phyloP scores from a whole-genome alignment of 352 stramenopile genomes.

The Globisporangium ultimum region DNA sequence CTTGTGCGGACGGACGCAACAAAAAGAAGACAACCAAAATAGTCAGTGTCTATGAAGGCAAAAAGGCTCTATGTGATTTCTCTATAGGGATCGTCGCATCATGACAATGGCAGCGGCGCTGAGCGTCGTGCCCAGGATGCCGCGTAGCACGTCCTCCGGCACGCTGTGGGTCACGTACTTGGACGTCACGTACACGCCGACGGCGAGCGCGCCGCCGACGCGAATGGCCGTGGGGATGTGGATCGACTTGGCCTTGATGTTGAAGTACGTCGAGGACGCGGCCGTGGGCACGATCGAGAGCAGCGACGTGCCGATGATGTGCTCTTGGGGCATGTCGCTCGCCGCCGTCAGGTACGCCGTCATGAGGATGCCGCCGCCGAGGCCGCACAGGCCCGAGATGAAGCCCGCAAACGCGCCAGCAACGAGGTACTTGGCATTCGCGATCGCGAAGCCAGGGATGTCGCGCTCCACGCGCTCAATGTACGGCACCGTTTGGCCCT shows the following conservation, averaged over 20 bases:
- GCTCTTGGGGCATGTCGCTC: constrained; percentile 82
- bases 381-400: constrained; percentile 79
- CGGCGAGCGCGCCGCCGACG: constrained; percentile 60
- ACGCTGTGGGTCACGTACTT: constrained; percentile 83
- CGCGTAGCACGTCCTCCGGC: constrained; percentile 68
- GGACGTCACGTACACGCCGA: constrained; percentile 72
- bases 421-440: constrained; percentile 76
- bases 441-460: constrained; percentile 36
- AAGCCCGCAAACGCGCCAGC: constrained; percentile 73
- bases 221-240: constrained; percentile 68
- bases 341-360: constrained; percentile 82
- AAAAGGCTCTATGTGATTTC: neutral
- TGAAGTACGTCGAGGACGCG: constrained; percentile 77
- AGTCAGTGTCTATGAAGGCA: too few species aligned
- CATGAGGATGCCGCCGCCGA: constrained; percentile 84
- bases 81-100: constrained; percentile 71
- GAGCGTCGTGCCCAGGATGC: constrained; percentile 69
- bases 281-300: constrained; percentile 79
- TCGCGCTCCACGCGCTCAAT: constrained; percentile 38
- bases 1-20: too few species aligned
- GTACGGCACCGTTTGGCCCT: constrained; percentile 32
- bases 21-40: too few species aligned
- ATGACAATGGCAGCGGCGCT: constrained; percentile 70
- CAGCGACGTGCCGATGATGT: constrained; percentile 83
- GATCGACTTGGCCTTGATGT: constrained; percentile 74